Base-by-base conservation (phyloP, 805 yeast genomes). In the Lipomyces japonicus region DNA sequence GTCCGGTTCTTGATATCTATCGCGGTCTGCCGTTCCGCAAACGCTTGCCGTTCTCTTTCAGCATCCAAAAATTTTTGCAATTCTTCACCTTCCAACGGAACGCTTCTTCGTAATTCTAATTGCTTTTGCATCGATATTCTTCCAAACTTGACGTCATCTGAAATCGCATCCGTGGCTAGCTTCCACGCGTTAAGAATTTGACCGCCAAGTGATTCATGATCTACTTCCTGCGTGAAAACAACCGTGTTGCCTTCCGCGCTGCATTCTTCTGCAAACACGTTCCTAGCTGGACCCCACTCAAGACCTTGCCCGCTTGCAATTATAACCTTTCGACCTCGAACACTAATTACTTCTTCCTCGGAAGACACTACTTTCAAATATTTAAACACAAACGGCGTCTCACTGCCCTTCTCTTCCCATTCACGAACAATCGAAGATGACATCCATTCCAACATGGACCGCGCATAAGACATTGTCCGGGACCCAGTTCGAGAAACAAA, bases 391-490 rank as follows among this genome's bases (percentile, higher is more conserved):
- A 91, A 90, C 1, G 97, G 96, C 1, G 84, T 77, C 47, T 77
- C 77, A 14, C 37, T 19, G 46, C 82, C 82, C 53, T 78, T 75
- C 5, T 76, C 71, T 62, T 88, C 95, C 91, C 96, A 89, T 40
- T 81, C 84, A 59, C 85, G 84, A 23, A 86, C 77, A n/a, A 89
- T 76, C n/a, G 82, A 76, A 0, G 91, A 78, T 0, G 95, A 81
- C 89, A 93, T 84, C 97, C 97, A 93, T 70, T 93, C 98, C 25
- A 91, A 69, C 83, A 93, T 85, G 48, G 89, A 84, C 12, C 87
- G 79, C 0, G 97, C 96, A 63, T 85, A 87, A 23, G 84, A 77
- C 49, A 93, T 67, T 3, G 84, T 75, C 61, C 91, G 81, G 2
- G 88, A 79, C 23, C 93, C 95, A 0, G 89, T 81, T 60, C 80